phyloP scores from a whole-genome alignment of 2,329 filamentous ascomycete genomes.

The Xylariaceae sp. region DNA sequence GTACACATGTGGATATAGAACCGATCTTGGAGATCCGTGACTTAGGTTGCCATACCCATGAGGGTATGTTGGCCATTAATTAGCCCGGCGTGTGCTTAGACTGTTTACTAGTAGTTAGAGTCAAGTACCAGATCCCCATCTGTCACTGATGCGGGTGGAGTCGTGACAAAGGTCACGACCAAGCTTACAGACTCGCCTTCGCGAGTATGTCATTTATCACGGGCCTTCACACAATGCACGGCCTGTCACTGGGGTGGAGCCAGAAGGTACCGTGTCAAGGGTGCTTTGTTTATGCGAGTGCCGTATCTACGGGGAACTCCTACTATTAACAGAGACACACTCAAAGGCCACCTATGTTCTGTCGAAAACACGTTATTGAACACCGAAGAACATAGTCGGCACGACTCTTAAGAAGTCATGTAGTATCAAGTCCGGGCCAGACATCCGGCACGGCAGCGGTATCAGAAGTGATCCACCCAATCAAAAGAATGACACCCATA shows the following conservation, averaged over 20 bases:
- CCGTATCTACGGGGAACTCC: neutral
- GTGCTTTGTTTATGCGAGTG: slow-evolving; percentile 3
- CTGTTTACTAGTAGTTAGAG: neutral
- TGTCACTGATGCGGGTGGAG: slow-evolving; percentile 5
- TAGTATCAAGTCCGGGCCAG: slow-evolving; percentile 19
- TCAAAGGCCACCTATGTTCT: too few relatives aligned
- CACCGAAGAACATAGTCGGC: neutral
- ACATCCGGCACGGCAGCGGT: slow-evolving; percentile 18
- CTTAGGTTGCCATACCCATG: neutral
- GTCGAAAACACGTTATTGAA: neutral
- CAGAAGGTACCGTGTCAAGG: neutral
- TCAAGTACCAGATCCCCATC: neutral
- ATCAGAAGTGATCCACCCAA: slow-evolving; percentile 9
- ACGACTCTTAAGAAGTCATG: slow-evolving; percentile 6
- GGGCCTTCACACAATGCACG: slow-evolving; percentile 17
- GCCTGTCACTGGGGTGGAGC: slow-evolving; percentile 15
- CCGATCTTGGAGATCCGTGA: neutral
- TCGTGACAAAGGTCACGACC: slow-evolving; percentile 9
- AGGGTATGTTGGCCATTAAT: neutral
- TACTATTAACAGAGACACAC: too few relatives aligned
- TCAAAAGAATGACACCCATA: slow-evolving; percentile 7
- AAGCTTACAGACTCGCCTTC: slow-evolving; percentile 12
- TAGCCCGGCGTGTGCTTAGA: neutral
- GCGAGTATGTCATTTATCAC: slow-evolving; percentile 24
- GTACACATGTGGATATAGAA: neutral